A percentile compares a stretch with the other conserved stretches of the same genome.
Conservation (phyloP, 2,329 filamentous ascomycete species). For the Tolypocladium tundrense region DNA sequence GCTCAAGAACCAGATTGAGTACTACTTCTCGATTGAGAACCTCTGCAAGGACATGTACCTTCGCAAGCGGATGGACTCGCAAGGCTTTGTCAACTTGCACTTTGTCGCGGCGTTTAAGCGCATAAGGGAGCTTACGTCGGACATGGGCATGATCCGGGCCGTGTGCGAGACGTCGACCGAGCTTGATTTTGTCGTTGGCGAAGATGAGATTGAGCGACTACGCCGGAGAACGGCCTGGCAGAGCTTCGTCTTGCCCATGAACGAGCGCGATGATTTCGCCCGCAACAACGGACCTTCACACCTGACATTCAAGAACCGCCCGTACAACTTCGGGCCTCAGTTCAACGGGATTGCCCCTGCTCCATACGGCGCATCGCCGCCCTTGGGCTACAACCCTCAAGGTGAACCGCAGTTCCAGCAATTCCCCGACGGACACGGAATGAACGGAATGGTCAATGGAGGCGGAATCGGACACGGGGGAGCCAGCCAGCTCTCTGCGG, state of each 20-base stretch:
- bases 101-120: constrained; percentile 83
- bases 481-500: constrained; percentile 24
- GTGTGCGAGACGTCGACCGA: constrained; percentile 63
- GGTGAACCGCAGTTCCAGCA: constrained; percentile 18
- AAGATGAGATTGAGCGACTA: constrained; percentile 70
- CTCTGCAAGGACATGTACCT: constrained; percentile 87
- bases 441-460: constrained; percentile 17
- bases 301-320: constrained; percentile 24
- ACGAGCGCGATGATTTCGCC: constrained; percentile 61
- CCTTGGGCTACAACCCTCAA: constrained; percentile 17
- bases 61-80: constrained; percentile 84
- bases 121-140: constrained; percentile 35
- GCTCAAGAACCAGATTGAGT: constrained; percentile 56
- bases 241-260: constrained; percentile 63
- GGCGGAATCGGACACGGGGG: constrained; percentile 12
- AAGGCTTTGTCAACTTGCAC: constrained; percentile 76
- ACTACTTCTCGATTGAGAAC: constrained; percentile 96
- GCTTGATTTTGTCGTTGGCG: constrained; percentile 64
- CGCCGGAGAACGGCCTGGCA: constrained; percentile 69
- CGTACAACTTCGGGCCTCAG: constrained; percentile 16
- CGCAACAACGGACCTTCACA: constrained; percentile 58
- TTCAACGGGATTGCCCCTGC: constrained; percentile 21
- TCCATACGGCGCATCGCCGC: constrained; percentile 18
- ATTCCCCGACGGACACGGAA: constrained; percentile 26
- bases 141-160: constrained; percentile 62